Conservation (phyloP, 1,139 yeast genomes). For the Zygosaccharomyces sapae region DNA sequence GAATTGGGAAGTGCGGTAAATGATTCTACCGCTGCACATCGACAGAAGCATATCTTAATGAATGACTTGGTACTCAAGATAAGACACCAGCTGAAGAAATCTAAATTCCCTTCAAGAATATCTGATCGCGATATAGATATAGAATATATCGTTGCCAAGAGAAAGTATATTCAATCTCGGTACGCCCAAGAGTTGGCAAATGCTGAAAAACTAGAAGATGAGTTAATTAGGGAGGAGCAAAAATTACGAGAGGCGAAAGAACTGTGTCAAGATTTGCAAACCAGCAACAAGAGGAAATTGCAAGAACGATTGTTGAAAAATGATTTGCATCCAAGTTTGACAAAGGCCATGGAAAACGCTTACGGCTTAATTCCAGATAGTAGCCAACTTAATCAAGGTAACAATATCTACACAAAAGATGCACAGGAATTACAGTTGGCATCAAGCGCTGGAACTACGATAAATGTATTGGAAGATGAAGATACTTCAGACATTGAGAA, state of each 20-base stretch:
- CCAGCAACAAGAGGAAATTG: constrained; percentile 17
- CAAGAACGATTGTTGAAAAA: constrained; percentile 22
- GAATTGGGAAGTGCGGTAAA: constrained; percentile 21
- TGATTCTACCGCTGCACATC: constrained; percentile 16
- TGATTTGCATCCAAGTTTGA: constrained; percentile 30
- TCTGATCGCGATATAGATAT: constrained; percentile 29
- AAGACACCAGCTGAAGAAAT: constrained; percentile 19
- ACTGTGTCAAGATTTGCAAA: constrained; percentile 13
- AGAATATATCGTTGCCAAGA: constrained; percentile 32
- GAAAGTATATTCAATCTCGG: constrained; percentile 28
- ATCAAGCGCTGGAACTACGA: no score
- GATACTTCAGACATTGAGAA: constrained; percentile 6
- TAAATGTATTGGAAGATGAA: no score
- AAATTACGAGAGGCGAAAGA: constrained; percentile 21
- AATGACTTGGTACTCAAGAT: constrained; percentile 26
- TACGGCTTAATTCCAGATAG: constrained; percentile 25
- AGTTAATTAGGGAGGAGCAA: constrained; percentile 21
- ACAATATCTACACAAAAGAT: constrained; percentile 16
- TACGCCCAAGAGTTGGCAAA: constrained; percentile 26
- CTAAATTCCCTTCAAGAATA: constrained; percentile 29
- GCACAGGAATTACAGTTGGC: constrained; percentile 18
- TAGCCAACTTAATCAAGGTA: constrained; percentile 9
- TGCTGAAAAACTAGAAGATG: constrained; percentile 27
- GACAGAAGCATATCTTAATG: constrained; percentile 25
- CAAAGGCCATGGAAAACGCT: constrained; percentile 28